Conservation (phyloP, 768 basidiomycete species). For the Cytidiella melzeri region DNA sequence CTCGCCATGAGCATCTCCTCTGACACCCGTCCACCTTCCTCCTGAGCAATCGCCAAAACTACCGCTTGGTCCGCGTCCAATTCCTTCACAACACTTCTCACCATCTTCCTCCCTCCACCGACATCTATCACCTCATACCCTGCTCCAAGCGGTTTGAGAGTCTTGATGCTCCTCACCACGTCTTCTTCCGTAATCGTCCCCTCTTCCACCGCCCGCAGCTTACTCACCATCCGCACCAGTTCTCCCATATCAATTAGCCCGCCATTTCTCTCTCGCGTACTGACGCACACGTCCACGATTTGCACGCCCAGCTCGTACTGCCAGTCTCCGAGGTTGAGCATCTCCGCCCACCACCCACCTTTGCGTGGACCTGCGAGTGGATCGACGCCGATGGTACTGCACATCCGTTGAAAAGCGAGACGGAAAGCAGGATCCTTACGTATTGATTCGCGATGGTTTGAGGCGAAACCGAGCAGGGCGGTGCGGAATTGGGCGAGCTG, state of each 20-base stretch:
- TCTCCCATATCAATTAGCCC: slow-evolving; percentile 89
- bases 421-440: slow-evolving; percentile 80
- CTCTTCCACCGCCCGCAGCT: slow-evolving; percentile 62
- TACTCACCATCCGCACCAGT: slow-evolving; percentile 70
- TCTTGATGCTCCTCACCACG: slow-evolving; percentile 75
- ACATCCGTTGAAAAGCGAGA: slow-evolving; percentile 94
- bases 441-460: slow-evolving; percentile 80
- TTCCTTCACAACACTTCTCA: slow-evolving; percentile 85
- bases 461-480: slow-evolving; percentile 73
- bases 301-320: slow-evolving; percentile 94
- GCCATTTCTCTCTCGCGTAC: slow-evolving; percentile 83
- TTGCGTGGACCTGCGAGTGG: slow-evolving; percentile 82
- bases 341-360: slow-evolving; percentile 89
- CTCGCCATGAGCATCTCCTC: slow-evolving; percentile 52
- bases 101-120: slow-evolving; percentile 66
- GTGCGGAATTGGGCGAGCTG: slow-evolving; percentile 83
- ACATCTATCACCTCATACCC: slow-evolving; percentile 84
- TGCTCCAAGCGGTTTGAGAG: slow-evolving; percentile 82
- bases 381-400: slow-evolving; percentile 89
- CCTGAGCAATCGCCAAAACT: slow-evolving; percentile 69
- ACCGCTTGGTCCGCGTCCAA: slow-evolving; percentile 85
- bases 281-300: slow-evolving; percentile 88
- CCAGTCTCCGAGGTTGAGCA: slow-evolving; percentile 89
- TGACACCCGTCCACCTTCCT: slow-evolving; percentile 62
- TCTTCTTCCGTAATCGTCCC: slow-evolving; percentile 83